Percentiles rank a stretch among this genome's conserved stretches.
phyloP scores from a whole-genome alignment of 176 grass and related monocot genomes.

The Triticum dicoccoides region DNA sequence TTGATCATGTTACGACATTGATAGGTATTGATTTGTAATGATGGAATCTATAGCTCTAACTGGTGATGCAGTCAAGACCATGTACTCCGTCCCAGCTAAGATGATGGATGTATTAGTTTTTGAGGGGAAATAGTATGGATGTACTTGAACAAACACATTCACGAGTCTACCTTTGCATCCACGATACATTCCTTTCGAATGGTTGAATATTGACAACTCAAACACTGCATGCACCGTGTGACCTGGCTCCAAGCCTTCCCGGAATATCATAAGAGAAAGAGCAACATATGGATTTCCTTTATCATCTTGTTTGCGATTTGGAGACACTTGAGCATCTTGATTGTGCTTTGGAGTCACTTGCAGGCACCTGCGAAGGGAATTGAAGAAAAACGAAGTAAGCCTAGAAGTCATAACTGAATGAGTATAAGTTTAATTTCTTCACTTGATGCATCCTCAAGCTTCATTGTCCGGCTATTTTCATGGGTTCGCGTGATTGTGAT shows the following conservation, averaged over 20 bases:
- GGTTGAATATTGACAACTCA: constrained; percentile 27
- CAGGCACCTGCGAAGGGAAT: constrained; percentile 1
- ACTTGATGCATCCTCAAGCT: neutral
- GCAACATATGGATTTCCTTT: constrained; percentile 4
- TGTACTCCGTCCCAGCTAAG: neutral
- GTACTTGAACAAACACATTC: neutral
- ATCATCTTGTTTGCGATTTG: neutral
- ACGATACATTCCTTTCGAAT: neutral
- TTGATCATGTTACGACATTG: neutral
- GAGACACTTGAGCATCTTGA: neutral
- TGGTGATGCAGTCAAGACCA: neutral
- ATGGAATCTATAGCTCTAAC: neutral
- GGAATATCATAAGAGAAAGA: neutral
- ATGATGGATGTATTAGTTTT: too few species aligned
- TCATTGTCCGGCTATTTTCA: neutral
- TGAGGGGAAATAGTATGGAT: neutral
- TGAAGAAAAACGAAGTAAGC: neutral
- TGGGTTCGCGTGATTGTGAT: neutral
- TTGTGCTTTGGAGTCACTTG: neutral
- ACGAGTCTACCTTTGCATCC: constrained; percentile 7
- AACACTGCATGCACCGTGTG: neutral
- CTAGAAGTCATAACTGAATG: neutral
- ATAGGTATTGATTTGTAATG: neutral
- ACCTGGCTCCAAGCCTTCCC: neutral
- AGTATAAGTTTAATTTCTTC: neutral